Base-by-base conservation (phyloP, 2,329 filamentous ascomycete genomes). In the Ophiostoma perfectum region DNA sequence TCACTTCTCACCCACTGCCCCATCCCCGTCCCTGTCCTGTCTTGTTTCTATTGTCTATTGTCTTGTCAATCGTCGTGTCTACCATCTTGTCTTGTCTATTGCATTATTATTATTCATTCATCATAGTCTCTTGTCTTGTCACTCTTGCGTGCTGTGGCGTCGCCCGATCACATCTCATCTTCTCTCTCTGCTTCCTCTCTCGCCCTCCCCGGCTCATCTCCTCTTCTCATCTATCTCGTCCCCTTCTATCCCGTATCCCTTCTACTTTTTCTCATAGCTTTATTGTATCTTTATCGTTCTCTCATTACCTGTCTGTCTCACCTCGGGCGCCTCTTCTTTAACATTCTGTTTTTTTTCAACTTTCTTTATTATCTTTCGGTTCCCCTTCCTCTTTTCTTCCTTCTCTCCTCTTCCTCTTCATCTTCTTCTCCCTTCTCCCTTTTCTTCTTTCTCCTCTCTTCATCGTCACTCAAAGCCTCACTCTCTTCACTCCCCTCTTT, bases 311-410 rank as follows among this genome's bases (percentile, higher is more conserved):
- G 27, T 4, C 16, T 42, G 60, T 63, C 39, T 42, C 60, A 63
- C 60, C n/a, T 42, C 39, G 14, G 60, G 42, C 60, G 60, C 60
- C 60, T 63, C 60, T 58, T 64, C 16, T 36, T 68, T 49, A 3
- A 65, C 8, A 42, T 66, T 68, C 55, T 52, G 39, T 55, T 55
- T 52, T 47, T 27, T 66, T 66, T 55, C 44, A 68, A 66, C 44
- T 66, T 55, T 45, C 67, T 68, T 68, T 66, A 66, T 68, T 64
- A 68, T 66, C 67, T 64, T 68, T 66, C 49, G 9, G 12, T 60
- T 42, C 45, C 44, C 67, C 64, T 27, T 47, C 7, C 5, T 3
- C 16, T 38, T 49, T 38, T n/a, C 18, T 49, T 39, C 42, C 18
- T 14, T 27, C n/a, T 62, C 38, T 64, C 4, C 27, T n/a, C 27